Conservation (phyloP, 2,329 filamentous ascomycete genomes). For the Colletotrichum liaoningense region DNA sequence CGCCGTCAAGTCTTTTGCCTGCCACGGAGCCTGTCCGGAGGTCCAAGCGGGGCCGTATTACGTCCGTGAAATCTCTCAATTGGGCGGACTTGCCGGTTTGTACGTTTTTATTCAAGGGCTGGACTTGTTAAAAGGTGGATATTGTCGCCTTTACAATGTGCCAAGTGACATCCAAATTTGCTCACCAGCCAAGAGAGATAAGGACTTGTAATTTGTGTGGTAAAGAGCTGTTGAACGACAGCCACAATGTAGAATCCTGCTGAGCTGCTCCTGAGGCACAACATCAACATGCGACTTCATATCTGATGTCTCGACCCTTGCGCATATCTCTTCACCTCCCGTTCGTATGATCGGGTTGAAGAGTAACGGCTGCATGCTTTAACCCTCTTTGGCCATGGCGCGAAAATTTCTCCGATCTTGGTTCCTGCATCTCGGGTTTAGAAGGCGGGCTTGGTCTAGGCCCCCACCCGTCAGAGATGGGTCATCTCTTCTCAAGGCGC, state of each 20-base stretch:
- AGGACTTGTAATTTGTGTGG: neutral
- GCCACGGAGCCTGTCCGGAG: neutral
- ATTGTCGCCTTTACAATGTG: neutral
- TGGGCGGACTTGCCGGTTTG: neutral
- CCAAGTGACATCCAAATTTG: conserved; percentile 1
- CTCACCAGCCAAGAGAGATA: neutral
- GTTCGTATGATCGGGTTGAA: neutral
- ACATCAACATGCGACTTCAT: neutral
- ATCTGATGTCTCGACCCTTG: neutral
- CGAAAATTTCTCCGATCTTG: neutral
- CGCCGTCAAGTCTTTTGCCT: neutral
- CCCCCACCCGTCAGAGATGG: neutral
- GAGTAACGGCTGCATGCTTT: neutral
- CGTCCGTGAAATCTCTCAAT: conserved; percentile 5
- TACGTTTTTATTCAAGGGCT: conserved; percentile 4
- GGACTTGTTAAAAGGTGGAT: neutral
- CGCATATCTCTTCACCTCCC: neutral
- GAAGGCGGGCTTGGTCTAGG: neutral
- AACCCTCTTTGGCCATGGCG: neutral
- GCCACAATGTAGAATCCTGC: no score
- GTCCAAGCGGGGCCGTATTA: conserved; percentile 13
- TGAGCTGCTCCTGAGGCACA: neutral
- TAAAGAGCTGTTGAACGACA: neutral
- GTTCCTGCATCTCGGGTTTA: neutral
- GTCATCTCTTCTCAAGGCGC: neutral